These are phyloP conservation scores for Aureobasidium lini DNA, from an alignment of 2,329 filamentous ascomycete genomes.

Conservation along the genomic window DNA sequence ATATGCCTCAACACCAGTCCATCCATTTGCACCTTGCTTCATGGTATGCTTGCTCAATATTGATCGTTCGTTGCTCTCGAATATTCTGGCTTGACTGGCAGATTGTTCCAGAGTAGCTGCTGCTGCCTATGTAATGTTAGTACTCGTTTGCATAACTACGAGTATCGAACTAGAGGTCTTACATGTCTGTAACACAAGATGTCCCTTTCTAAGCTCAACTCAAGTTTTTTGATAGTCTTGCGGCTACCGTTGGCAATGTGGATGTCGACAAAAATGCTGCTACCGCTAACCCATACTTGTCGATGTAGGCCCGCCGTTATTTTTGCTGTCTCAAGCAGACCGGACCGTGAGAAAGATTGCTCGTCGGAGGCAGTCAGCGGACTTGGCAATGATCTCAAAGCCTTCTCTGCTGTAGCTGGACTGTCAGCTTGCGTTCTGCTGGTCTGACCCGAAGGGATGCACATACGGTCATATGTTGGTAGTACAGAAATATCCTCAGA, in stretches of 20 bases:
- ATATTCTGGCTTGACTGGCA: conserved; percentile 44
- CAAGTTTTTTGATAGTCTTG: conserved; percentile 43
- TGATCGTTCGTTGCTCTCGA: conserved; percentile 44
- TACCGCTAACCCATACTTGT: conserved; percentile 53
- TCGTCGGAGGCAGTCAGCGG: conserved; percentile 45
- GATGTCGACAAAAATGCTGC: conserved; percentile 47
- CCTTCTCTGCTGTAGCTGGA: conserved; percentile 41
- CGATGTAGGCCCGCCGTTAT: conserved; percentile 48
- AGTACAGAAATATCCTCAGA: conserved; percentile 45
- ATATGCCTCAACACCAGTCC: conserved; percentile 41
- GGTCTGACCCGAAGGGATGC: not conserved
- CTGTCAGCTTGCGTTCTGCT: not conserved
- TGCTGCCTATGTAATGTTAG: conserved; percentile 31
- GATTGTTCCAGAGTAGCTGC: conserved; percentile 43
- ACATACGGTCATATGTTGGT: conserved; percentile 47
- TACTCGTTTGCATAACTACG: conserved; percentile 9
- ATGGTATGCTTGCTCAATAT: conserved; percentile 37
- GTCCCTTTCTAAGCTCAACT: conserved; percentile 45
- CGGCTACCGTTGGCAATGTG: conserved; percentile 44
- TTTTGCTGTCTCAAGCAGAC: conserved; percentile 36
- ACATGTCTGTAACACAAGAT: conserved; percentile 46
- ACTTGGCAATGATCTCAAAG: conserved; percentile 45
- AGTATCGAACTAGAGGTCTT: conserved; percentile 12
- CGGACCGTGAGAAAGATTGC: conserved; percentile 33
- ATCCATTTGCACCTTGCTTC: conserved; percentile 38